Base-by-base conservation (phyloP, 257 asterid species). In the Cynanchum wilfordii region DNA sequence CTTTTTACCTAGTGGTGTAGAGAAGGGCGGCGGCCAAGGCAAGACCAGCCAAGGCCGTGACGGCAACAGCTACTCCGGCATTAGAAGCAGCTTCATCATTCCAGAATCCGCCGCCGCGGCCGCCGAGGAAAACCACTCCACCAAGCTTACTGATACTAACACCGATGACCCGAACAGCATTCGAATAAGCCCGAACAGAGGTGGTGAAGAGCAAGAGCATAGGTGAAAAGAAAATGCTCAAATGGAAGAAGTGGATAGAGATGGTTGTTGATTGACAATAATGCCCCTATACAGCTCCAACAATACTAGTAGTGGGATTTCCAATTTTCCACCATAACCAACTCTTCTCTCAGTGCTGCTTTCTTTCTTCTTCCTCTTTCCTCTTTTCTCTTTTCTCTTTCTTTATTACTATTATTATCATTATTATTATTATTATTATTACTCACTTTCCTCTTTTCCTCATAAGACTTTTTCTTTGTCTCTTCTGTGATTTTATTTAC, bases 31-130 rank as follows among this genome's bases (percentile, higher is more conserved):
- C 89, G 86, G 96, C 96, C 84, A 92, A 76, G 73, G 88, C 94
- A 70, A 85, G 74, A 74, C 96, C 96, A 74, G 89, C 90, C 76
- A 90, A 69, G 84, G 91, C 96, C 89, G 93, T 87, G 88, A 87
- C 49, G 65, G 87, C 88, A 83, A 91, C 68, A 75, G 87, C 86
- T 72, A 76, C 79, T 78, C 88, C 83, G 78, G 82, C 90, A 82
- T 82, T 85, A 25, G 84, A 74, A 70, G 81, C 77, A 76, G 85
- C 78, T 77, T 84, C 77, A 22, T 77, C 85, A 71, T 33, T 72
- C 88, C 88, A 74, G 75, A 79, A 76, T 58, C 79, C 78, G 64
- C 78, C 83, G 74, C 70, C 72, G 49, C 55, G 51, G 70, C 76
- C 76, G 79, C 70, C 49, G 50, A 79, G 19, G 36, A 29, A 57